Conservation (phyloP, 108 stramenopile genomes). For the Skeletonema marinoi region DNA sequence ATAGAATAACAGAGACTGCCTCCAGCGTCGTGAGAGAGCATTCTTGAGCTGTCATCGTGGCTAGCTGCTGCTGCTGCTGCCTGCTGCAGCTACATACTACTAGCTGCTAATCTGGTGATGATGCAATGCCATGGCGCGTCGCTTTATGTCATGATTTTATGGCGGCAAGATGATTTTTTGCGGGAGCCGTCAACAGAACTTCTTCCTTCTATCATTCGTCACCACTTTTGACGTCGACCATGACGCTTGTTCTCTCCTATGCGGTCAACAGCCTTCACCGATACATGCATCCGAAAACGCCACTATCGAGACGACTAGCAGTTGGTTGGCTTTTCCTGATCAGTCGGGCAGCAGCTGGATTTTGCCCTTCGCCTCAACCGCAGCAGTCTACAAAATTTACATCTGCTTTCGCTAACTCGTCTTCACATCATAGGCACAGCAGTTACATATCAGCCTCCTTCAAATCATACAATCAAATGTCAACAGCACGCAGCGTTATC, state of each 20-base stretch:
- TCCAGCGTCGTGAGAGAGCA: neutral
- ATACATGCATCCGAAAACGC: neutral
- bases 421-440: neutral
- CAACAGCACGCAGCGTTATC: neutral
- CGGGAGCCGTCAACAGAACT: neutral
- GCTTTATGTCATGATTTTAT: no score
- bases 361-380: neutral
- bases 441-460: neutral
- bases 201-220: neutral
- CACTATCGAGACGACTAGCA: neutral
- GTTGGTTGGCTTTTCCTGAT: slow-evolving; percentile 1
- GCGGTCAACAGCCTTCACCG: neutral
- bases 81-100: no score
- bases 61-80: no score
- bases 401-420: neutral
- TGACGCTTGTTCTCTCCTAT: neutral
- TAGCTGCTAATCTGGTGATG: no score
- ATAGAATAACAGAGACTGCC: neutral
- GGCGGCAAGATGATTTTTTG: neutral
- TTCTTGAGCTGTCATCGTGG: neutral
- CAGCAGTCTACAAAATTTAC: neutral
- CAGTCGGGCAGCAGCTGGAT: neutral
- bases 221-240: neutral
- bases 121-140: no score
- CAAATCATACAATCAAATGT: neutral